These are phyloP conservation scores for Candida dajiaensis DNA, from an alignment of 805 yeast species.

Conservation along the genomic window DNA sequence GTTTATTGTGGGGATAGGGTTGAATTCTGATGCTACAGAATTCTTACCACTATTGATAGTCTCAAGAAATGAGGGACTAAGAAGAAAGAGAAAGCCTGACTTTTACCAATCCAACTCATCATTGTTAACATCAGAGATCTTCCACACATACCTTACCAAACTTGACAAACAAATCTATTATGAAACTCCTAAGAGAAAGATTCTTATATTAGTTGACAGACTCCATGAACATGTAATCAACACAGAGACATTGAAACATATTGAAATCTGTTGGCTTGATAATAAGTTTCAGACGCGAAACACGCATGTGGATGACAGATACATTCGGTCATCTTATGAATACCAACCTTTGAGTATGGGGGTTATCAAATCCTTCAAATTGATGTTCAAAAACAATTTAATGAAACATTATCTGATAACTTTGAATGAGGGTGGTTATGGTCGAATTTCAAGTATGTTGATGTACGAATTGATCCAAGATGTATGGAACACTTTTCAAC, in stretches of 20 bases:
- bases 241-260: slow-evolving; percentile 21
- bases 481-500: slow-evolving; percentile 1
- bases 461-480: slow-evolving; percentile 4
- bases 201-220: slow-evolving; percentile 28
- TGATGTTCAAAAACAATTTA: slow-evolving; percentile 16
- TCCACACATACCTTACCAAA: slow-evolving; percentile 14
- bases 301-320: slow-evolving; percentile 10
- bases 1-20: slow-evolving; percentile 16
- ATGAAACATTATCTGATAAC: slow-evolving; percentile 11
- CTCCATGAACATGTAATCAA: slow-evolving; percentile 32
- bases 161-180: slow-evolving; percentile 9
- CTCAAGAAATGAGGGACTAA: slow-evolving; percentile 1
- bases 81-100: background rate
- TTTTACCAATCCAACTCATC: slow-evolving; percentile 14
- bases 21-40: slow-evolving; percentile 17
- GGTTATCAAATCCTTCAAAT: slow-evolving; percentile 27
- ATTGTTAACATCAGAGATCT: slow-evolving; percentile 17
- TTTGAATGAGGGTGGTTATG: background rate
- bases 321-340: slow-evolving; percentile 7
- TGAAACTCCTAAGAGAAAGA: slow-evolving; percentile 14
- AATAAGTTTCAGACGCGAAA: slow-evolving; percentile 7
- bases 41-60: slow-evolving; percentile 15
- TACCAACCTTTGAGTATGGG: slow-evolving; percentile 30
- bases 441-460: slow-evolving; percentile 1
- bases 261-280: slow-evolving; percentile 25